Evolutionary conservation across 331 rosid genomes (phyloP), one percentile per base, ranked within the genome.

Genomic region (Pyracantha coccinea): DNA sequence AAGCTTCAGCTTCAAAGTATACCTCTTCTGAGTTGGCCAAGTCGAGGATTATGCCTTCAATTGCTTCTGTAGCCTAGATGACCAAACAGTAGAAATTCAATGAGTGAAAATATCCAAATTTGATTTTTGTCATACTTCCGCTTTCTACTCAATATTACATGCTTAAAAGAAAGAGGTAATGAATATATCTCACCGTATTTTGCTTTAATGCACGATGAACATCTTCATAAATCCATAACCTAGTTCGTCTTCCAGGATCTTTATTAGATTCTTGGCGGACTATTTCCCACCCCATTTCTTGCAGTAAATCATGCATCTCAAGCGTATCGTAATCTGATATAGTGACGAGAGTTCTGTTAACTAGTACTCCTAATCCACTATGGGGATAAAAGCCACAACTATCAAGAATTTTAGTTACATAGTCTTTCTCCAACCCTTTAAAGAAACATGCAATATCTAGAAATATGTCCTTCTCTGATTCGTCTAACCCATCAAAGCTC

Each of bases 371-470:
- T 23, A 58, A 32, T 32, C 41, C 66, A 58, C 21, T 72, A 5
- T 9, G 29, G 23, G 58, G 57, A 41, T 12, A 17, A 8, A 69
- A 8, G 41, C 73, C 73, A 25, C 60, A 58, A 16, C 38, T 19
- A 5, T 72, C 24, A 19, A 72, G 14, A 20, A 55, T 25, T 33
- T 58, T 58, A 23, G 52, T 58, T 17, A 19, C 76, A 23, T 21
- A 17, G 7, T 27, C 35, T 59, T 23, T 23, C 15, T 72, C 33
- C 38, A 55, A 16, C 15, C 69, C 69, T 47, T 8, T 41, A 4
- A 73, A 73, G 59, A 38, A 60, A 7, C 69, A 16, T 73, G 59
- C 69, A 24, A 41, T 10, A 27, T 73, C 77, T 11, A 73, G 35
- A 73, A 60, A 73, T 41, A 61, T 61, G 1, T 44, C 27, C 61